A percentile compares a stretch with the other conserved stretches of the same genome.
Conservation (phyloP, 305 asterid species). For the Andrographis paniculata region DNA sequence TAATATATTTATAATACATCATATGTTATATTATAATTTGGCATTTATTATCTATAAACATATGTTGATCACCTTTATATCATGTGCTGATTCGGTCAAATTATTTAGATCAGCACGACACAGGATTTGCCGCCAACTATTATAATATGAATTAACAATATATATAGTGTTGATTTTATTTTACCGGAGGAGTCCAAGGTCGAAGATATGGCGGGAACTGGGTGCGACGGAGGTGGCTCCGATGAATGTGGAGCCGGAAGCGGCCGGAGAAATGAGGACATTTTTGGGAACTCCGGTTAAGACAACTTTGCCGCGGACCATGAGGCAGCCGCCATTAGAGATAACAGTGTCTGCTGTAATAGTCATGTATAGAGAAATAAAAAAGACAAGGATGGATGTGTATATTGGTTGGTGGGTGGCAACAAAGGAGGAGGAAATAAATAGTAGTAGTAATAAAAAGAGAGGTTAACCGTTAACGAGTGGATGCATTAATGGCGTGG, state of each 20-base stretch:
- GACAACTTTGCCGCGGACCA: slow-evolving; percentile 32
- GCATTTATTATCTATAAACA: too few relatives aligned
- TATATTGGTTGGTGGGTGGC: not conserved
- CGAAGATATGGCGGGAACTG: slow-evolving; percentile 43
- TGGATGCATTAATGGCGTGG: too few relatives aligned
- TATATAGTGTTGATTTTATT: not conserved
- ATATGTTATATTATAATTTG: too few relatives aligned
- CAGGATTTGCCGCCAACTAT: not conserved
- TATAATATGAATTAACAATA: not conserved
- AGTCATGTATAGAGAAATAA: slow-evolving; percentile 24
- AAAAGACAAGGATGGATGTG: not conserved
- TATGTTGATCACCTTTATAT: too few relatives aligned
- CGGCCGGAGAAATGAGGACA: slow-evolving; percentile 22
- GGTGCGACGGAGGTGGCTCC: slow-evolving; percentile 28
- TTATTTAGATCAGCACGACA: too few relatives aligned
- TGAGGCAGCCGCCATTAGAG: slow-evolving; percentile 33
- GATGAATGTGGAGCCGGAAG: slow-evolving; percentile 29
- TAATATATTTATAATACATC: too few relatives aligned
- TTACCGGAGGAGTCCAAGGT: slow-evolving; percentile 43
- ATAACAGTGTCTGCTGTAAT: slow-evolving; percentile 31
- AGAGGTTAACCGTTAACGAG: too few relatives aligned
- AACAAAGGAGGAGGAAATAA: too few relatives aligned
- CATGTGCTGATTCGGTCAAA: too few relatives aligned
- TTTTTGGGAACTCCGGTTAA: slow-evolving; percentile 29
- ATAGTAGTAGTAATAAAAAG: too few relatives aligned